Base-by-base conservation (phyloP, 73 alveolate genomes). In the Tetrahymena borealis region DNA sequence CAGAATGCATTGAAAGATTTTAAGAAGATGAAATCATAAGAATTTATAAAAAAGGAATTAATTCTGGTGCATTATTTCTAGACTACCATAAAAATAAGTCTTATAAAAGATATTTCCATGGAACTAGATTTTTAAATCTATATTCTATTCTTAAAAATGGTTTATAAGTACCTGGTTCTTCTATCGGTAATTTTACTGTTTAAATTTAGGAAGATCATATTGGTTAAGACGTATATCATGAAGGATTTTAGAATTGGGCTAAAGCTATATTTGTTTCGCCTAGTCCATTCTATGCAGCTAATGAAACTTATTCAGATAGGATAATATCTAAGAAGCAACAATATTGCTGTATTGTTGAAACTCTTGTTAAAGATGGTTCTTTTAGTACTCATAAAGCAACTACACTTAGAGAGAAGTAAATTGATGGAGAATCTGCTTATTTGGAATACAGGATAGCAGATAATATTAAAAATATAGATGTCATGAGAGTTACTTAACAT, bases 251-350 rank as follows among this genome's bases (percentile, higher is more conserved):
- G 5, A 15, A 79, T 79, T n/a, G n/a, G n/a, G n/a, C n/a, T n/a
- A n/a, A n/a, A n/a, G n/a, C n/a, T n/a, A n/a, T n/a, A n/a, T n/a
- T n/a, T n/a, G 79, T 41, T 12, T 39, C 60, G 11, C 94, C 94
- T 13, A 91, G 94, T 8, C 94, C 94, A 24, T 91, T 91, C 35
- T 91, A 91, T 91, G 91, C 94, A 6, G 94, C 94, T 24, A 90
- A 91, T 39, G 20, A 18, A 9, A 33, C 31, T 39, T 91, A 39
- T 32, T 91, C 94, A 38, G 90, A 91, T 8, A 91, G 94, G n/a
- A 39, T 91, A 39, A 15, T 24, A 0, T 39, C 90, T 91, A 7
- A 12, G 39, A 20, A 3, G 3, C 32, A 91, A 39, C 5, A 91
- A 38, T 91, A 91, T 91, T 38, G 90, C 18, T 91, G 94, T 28